These are phyloP conservation scores for Bisporella sp. DNA, from an alignment of 2,329 filamentous ascomycete species.

Conservation along the genomic window DNA sequence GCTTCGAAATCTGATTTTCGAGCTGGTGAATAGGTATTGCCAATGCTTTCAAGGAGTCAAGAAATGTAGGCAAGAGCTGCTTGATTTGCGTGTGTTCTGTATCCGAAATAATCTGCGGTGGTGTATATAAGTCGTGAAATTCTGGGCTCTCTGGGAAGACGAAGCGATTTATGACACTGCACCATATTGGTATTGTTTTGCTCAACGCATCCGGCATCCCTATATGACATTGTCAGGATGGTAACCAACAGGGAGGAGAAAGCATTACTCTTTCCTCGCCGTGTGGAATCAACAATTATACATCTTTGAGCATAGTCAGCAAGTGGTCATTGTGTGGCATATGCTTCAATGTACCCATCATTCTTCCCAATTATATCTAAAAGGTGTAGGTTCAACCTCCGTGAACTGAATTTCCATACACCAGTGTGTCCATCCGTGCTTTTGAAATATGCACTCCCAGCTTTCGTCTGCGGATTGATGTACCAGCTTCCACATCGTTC, in stretches of 20 bases:
- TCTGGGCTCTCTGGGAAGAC: slow-evolving; percentile 56
- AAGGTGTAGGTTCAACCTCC: slow-evolving; percentile 79
- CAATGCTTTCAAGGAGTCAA: slow-evolving; percentile 47
- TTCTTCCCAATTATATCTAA: slow-evolving; percentile 57
- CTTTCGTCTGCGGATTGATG: slow-evolving; percentile 58
- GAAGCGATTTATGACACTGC: slow-evolving; percentile 71
- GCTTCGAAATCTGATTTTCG: slow-evolving; percentile 54
- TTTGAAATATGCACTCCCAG: slow-evolving; percentile 86
- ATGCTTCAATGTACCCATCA: slow-evolving; percentile 52
- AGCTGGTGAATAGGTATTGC: slow-evolving; percentile 51
- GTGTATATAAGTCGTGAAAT: slow-evolving; percentile 55
- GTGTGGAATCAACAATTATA: slow-evolving; percentile 88
- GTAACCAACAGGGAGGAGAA: background rate
- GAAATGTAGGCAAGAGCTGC: slow-evolving; percentile 46
- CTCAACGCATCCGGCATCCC: slow-evolving; percentile 90
- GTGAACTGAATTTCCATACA: slow-evolving; percentile 83
- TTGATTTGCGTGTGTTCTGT: slow-evolving; percentile 76
- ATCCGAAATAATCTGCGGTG: slow-evolving; percentile 61
- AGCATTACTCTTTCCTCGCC: slow-evolving; percentile 69
- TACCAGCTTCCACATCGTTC: slow-evolving; percentile 98
- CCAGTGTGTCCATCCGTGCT: slow-evolving; percentile 91
- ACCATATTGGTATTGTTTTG: slow-evolving; percentile 94
- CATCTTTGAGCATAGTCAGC: slow-evolving; percentile 36
- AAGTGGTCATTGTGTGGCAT: background rate
- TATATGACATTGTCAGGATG: slow-evolving; percentile 32